Evolutionary conservation across 2,329 filamentous ascomycete species (phyloP), one percentile per base, ranked within the genome.

Genomic region (Venturiaceae sp.): DNA sequence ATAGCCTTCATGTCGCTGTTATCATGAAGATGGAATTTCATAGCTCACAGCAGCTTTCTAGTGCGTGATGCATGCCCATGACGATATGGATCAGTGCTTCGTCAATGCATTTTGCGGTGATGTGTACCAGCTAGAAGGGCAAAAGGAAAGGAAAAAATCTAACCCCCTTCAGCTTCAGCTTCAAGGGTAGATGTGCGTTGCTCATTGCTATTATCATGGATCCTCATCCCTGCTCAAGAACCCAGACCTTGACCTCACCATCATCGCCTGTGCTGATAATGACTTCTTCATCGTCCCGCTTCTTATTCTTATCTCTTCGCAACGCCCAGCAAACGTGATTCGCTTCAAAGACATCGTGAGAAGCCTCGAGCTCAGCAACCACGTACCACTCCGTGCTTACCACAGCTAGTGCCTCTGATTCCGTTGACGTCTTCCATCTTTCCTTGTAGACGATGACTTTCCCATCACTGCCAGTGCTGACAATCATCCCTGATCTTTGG

Each of bases 221-320:
- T 39, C 36, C 30, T 53, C 30, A 53, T 4, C 50, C 50, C 34
- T 53, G 50, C 32, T 60, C 55, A 2, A 60, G 41, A 1, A 33
- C 80, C 92, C 94, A 99, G 1, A 92, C 84, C 67, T 87, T 86
- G 30, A 96, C 87, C 56, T 87, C 79, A 0, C 94, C 94, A 72
- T 97, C 92, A 69, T 99, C 94, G 0, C 92, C 94, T 0, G 92
- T 96, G 16, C 88, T 94, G 21, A 97, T 77, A 52, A 99, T 77
- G 69, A 96, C 87, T 74, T 97, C 92, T 66, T 96, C 90, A 26
- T 72, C 78, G 1, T 81, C 79, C n/a, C 60, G 78, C 62, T 74
- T 77, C 68, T 79, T 79, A 1, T 76, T 85, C 54, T 79, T 78
- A 69, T 96, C 91, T 59, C 83, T 87, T 59, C 92, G 80, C 65